Conservation (phyloP, 164 flowering plant species). For the Umbellularia californica region DNA sequence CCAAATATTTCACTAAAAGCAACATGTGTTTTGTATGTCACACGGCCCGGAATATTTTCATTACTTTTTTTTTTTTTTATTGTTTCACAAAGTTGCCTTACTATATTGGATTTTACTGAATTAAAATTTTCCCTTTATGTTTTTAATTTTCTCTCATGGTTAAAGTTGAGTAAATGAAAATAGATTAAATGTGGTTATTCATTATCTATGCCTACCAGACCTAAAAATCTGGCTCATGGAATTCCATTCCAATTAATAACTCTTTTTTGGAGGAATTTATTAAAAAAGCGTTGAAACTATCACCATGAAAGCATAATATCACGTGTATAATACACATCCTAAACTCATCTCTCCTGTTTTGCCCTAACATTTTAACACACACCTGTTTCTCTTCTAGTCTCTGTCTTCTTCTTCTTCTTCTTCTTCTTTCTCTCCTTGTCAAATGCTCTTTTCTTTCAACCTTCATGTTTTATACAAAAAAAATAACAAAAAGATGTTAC, state of each 20-base stretch:
- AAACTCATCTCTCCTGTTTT: neutral
- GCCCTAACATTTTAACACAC: neutral
- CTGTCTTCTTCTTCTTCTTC: neutral
- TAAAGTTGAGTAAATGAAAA: neutral
- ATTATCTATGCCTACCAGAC: neutral
- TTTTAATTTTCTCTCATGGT: no score
- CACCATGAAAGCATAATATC: no score
- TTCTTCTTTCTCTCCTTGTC: neutral
- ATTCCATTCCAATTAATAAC: neutral
- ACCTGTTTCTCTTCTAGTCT: neutral
- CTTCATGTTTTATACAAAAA: neutral
- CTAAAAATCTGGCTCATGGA: neutral
- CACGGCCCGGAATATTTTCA: neutral
- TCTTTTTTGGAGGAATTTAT: no score
- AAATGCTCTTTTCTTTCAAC: constrained; percentile 1
- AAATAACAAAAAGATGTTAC: neutral
- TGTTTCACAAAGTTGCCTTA: no score
- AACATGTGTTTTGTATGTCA: neutral
- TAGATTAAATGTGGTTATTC: neutral
- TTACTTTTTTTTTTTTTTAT: no score
- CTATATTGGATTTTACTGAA: neutral
- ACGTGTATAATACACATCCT: neutral
- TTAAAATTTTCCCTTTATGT: neutral
- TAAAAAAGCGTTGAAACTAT: no score
- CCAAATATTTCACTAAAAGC: neutral